These are phyloP conservation scores for Jacaranda copaia DNA, from an alignment of 257 asterid species.

Conservation along the genomic window DNA sequence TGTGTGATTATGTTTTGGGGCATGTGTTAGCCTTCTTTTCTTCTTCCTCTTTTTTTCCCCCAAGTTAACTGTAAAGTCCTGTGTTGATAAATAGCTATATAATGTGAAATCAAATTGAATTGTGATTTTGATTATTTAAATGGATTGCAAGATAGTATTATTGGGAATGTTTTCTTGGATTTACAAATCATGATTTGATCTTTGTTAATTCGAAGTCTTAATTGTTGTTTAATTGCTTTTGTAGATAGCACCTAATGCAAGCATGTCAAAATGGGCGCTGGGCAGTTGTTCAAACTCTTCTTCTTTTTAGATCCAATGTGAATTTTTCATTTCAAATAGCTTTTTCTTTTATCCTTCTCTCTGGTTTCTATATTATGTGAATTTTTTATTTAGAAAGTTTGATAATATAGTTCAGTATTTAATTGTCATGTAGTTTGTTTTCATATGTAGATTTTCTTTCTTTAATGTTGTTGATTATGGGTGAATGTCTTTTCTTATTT, in stretches of 20 bases:
- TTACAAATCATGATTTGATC: conserved; percentile 43
- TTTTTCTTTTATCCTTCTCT: neutral
- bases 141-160: conserved; percentile 15
- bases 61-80: neutral
- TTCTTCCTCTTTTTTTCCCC: neutral
- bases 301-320: conserved; percentile 94
- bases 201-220: conserved; percentile 40
- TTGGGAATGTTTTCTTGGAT: conserved; percentile 29
- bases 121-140: conserved; percentile 34
- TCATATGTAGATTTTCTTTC: neutral
- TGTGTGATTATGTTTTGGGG: conserved; percentile 10
- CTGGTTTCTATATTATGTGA: neutral
- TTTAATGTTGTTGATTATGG: neutral
- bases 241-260: conserved; percentile 97
- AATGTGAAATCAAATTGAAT: neutral
- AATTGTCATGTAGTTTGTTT: conserved; percentile 21
- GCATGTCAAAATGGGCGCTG: conserved; percentile 94
- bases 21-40: neutral
- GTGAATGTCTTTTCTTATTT: neutral
- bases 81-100: conserved; percentile 12
- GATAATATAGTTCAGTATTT: neutral
- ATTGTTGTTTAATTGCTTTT: conserved; percentile 29
- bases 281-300: conserved; percentile 98
- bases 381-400: neutral
- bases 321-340: conserved; percentile 35